These are phyloP conservation scores for Naegleria lovaniensis DNA, from an alignment of 208 protist species.

Conservation along the genomic window DNA sequence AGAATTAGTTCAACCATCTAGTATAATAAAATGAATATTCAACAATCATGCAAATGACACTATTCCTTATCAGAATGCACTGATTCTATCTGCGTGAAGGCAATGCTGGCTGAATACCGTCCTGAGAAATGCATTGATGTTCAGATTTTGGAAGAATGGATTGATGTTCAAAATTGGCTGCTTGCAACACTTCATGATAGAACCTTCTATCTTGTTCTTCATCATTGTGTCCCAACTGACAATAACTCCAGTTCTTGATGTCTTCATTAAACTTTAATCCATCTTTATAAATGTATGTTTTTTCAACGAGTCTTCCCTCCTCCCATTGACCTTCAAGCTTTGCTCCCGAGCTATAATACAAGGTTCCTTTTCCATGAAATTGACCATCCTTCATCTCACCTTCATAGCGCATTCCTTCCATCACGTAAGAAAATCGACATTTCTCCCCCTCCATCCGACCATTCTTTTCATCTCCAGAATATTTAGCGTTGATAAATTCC, in stretches of 20 bases:
- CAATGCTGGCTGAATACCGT: background rate
- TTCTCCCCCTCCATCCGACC: background rate
- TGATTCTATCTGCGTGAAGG: background rate
- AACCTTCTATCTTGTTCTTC: background rate
- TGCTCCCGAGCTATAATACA: background rate
- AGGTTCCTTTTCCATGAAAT: background rate
- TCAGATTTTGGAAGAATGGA: background rate
- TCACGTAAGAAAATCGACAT: background rate
- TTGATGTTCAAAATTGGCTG: background rate
- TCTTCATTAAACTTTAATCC: background rate
- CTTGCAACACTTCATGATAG: background rate
- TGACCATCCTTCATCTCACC: background rate
- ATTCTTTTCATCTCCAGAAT: slow-evolving; percentile 1
- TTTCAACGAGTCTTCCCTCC: background rate
- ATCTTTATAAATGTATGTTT: background rate
- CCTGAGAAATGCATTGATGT: background rate
- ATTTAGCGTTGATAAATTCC: background rate
- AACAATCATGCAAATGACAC: background rate
- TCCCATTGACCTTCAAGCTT: background rate
- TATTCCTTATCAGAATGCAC: background rate
- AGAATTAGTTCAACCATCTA: background rate
- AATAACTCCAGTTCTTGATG: background rate
- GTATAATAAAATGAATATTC: background rate
- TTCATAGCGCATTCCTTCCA: background rate
- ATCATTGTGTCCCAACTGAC: background rate